Evolutionary conservation across 805 yeast species (phyloP).

Genomic region (Kodamaea jinghongensis): DNA sequence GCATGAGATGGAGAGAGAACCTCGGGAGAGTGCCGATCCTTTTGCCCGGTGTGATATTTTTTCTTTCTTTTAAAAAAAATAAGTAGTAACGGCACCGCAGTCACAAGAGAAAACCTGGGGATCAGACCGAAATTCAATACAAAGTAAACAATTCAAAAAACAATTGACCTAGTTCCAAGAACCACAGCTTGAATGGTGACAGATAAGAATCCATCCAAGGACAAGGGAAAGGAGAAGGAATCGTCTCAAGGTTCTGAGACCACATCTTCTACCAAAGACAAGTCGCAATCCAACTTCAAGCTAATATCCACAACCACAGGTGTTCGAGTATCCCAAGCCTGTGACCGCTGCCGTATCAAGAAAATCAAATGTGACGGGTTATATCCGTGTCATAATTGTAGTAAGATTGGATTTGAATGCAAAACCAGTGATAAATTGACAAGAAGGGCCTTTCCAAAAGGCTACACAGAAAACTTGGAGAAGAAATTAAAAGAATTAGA

Average conservation of each 20-base stretch:
- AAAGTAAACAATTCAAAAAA: no score
- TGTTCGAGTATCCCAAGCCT: constrained; percentile 69
- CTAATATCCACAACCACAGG: constrained; percentile 39
- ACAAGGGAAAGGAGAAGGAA: no score
- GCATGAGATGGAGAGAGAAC: not conserved
- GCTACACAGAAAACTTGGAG: constrained; percentile 75
- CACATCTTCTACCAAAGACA: constrained; percentile 11
- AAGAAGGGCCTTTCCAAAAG: constrained; percentile 76
- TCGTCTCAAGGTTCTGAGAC: no score
- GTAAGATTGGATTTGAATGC: constrained; percentile 63
- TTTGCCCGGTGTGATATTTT: not conserved
- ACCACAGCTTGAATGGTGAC: no score
- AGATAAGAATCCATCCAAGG: no score
- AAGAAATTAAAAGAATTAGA: constrained; percentile 59
- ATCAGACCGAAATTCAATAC: no score
- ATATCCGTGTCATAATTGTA: constrained; percentile 69
- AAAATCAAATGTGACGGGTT: constrained; percentile 76
- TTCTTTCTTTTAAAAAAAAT: no score
- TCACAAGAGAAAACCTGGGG: no score
- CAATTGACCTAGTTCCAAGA: no score
- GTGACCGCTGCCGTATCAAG: constrained; percentile 76
- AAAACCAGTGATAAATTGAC: constrained; percentile 71
- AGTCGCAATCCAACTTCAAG: constrained; percentile 29
- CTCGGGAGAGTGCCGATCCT: not conserved
- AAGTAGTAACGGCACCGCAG: no score